Evolutionary conservation across 2,329 filamentous ascomycete genomes (phyloP).

Genomic region (Coniochaeta sp.): DNA sequence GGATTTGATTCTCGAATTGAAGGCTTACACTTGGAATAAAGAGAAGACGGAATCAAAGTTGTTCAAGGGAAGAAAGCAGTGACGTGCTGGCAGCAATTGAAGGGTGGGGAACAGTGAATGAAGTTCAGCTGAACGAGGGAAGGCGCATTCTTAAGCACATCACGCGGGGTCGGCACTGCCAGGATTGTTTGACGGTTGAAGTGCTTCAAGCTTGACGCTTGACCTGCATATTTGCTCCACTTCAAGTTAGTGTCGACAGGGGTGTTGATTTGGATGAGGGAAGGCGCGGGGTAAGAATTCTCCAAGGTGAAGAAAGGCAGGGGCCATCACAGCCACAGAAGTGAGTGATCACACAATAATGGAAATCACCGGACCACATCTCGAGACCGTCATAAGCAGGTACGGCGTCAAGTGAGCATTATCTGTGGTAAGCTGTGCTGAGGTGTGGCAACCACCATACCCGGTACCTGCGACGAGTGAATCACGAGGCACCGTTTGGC

Average conservation of each 20-base stretch:
- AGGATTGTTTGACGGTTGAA: too few species aligned
- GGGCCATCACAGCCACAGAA: not conserved
- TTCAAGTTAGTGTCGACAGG: not conserved
- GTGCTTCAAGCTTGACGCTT: too few species aligned
- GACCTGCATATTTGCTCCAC: not conserved
- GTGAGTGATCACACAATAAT: not conserved
- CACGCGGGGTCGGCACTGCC: constrained; percentile 1
- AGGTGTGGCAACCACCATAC: constrained; percentile 8
- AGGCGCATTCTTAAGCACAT: not conserved
- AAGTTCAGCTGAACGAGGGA: not conserved
- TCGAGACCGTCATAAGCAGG: not conserved
- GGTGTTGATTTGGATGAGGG: not conserved
- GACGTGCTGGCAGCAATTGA: not conserved
- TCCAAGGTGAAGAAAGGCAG: too few species aligned
- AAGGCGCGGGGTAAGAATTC: constrained; percentile 1
- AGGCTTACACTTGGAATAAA: not conserved
- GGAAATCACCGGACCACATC: not conserved
- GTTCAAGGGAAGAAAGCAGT: not conserved
- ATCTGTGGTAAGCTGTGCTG: not conserved
- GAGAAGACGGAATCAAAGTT: not conserved
- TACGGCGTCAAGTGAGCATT: not conserved
- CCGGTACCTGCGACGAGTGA: not conserved
- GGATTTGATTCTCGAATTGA: not conserved
- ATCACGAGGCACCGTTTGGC: constrained; percentile 5
- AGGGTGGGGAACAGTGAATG: not conserved